Conservation (phyloP, 352 stramenopile genomes). For the Globisporangium radiosum region DNA sequence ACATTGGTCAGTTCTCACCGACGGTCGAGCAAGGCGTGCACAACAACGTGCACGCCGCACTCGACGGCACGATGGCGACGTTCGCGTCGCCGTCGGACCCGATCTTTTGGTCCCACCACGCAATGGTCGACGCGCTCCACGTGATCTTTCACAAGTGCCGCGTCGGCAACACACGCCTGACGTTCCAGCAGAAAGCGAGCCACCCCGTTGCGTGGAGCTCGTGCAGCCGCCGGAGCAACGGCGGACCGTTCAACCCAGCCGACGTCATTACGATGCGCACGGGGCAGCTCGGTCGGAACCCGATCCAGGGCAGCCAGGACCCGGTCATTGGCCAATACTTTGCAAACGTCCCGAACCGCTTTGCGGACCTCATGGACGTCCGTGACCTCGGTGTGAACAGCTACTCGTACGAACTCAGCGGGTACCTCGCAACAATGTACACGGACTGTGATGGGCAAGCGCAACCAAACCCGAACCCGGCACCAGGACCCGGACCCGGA, state of each 20-base stretch:
- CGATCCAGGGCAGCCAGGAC: conserved; percentile 28
- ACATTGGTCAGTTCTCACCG: conserved; percentile 49
- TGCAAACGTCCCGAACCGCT: conserved; percentile 33
- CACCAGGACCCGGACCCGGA: too few relatives aligned
- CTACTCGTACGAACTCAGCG: conserved; percentile 51
- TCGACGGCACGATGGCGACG: conserved; percentile 41
- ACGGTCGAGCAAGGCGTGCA: conserved; percentile 27
- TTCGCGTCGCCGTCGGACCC: conserved; percentile 41
- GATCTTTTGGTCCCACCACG: conserved; percentile 50
- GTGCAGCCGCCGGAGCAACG: conserved; percentile 21
- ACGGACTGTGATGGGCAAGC: conserved; percentile 11
- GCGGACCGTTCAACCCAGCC: conserved; percentile 29
- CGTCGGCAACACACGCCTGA: conserved; percentile 18
- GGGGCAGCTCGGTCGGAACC: conserved; percentile 23
- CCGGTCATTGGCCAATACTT: conserved; percentile 48
- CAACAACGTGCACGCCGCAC: conserved; percentile 35
- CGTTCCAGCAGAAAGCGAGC: conserved; percentile 17
- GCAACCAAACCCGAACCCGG: not conserved
- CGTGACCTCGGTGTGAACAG: conserved; percentile 48
- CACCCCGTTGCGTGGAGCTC: conserved; percentile 27
- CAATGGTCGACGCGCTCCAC: conserved; percentile 36
- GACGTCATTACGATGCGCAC: conserved; percentile 42
- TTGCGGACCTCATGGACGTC: conserved; percentile 34
- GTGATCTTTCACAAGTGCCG: conserved; percentile 56
- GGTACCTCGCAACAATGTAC: conserved; percentile 19